These are phyloP conservation scores for Hymenoscyphus fraxineus DNA, from an alignment of 2,329 filamentous ascomycete species.

Conservation along the genomic window DNA sequence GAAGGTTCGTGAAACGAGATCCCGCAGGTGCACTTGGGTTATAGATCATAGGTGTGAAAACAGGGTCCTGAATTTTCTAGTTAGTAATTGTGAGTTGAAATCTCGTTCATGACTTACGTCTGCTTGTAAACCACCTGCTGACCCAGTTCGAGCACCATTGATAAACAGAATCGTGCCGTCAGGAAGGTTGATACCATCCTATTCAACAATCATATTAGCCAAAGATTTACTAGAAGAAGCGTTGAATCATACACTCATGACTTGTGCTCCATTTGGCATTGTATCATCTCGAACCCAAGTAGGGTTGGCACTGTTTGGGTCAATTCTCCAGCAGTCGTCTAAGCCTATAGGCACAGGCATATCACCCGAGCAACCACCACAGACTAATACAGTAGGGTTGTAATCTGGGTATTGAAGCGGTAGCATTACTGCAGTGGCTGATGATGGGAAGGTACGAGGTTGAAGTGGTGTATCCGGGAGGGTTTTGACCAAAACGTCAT, in stretches of 20 bases:
- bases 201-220: neutral
- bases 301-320: neutral
- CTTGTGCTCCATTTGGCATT: neutral
- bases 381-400: neutral
- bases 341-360: neutral
- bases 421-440: neutral
- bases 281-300: neutral
- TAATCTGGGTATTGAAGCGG: constrained; percentile 1
- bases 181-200: neutral
- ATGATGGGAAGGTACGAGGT: neutral
- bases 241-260: neutral
- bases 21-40: neutral
- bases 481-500: constrained; percentile 1
- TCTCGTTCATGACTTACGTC: neutral
- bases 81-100: no score
- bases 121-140: constrained; percentile 2
- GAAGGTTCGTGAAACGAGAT: neutral
- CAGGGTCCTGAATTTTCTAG: neutral
- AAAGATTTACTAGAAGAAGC: neutral
- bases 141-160: constrained; percentile 2
- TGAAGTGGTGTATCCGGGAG: constrained; percentile 4
- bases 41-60: neutral
- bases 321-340: constrained; percentile 2
- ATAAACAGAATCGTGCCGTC: constrained; percentile 1
- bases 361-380: neutral